Percentiles rank a stretch among this genome's conserved stretches.
Conservation (phyloP, 2,329 filamentous ascomycete species). For the Neonectria magnoliae region DNA sequence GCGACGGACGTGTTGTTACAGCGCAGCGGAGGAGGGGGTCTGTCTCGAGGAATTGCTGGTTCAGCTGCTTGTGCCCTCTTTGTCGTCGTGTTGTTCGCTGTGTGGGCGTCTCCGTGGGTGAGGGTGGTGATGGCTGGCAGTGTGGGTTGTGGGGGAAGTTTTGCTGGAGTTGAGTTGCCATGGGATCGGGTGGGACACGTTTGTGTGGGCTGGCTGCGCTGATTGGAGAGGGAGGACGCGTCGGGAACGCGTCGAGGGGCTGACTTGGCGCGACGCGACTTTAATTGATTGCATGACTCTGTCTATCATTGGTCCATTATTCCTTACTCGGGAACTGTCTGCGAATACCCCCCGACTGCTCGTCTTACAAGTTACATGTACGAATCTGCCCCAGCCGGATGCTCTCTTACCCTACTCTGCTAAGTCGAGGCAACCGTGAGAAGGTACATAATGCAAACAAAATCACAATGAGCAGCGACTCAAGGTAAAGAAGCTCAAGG, state of each 20-base stretch:
- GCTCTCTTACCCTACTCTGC: no score
- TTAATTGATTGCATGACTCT: constrained; percentile 52
- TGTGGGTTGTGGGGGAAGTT: constrained; percentile 36
- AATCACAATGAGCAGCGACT: neutral
- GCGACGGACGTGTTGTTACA: neutral
- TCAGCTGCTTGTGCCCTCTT: neutral
- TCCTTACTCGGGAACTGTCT: no score
- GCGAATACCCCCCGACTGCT: no score
- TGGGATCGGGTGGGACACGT: constrained; percentile 29
- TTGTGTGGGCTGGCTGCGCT: constrained; percentile 23
- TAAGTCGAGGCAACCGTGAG: no score
- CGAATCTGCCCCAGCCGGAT: no score
- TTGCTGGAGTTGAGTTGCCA: constrained; percentile 28
- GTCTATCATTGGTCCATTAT: no score
- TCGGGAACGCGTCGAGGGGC: constrained; percentile 45
- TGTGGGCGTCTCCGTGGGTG: neutral
- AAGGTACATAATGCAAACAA: neutral
- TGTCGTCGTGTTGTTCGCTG: neutral
- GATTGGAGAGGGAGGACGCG: constrained; percentile 39
- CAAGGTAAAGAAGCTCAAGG: neutral
- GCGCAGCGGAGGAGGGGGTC: neutral
- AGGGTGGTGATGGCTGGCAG: constrained; percentile 1
- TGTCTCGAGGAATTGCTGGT: neutral
- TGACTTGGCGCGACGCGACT: constrained; percentile 43
- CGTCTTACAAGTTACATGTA: no score